Percentiles rank a stretch among this genome's conserved stretches.
Conservation (phyloP, 1,139 yeast genomes). For the Saccharomyces uvarum region DNA sequence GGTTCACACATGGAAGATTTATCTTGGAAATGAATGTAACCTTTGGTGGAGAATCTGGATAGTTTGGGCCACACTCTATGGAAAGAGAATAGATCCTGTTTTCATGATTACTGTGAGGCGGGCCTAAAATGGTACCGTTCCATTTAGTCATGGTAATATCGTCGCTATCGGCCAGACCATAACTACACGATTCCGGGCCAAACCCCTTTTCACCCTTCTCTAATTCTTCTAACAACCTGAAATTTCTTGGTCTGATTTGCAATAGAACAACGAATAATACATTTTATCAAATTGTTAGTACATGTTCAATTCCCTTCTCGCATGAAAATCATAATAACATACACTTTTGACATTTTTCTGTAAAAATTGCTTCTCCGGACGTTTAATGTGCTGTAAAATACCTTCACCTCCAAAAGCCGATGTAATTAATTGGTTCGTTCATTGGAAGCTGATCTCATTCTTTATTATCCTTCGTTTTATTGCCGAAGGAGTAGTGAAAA, state of each 20-base stretch:
- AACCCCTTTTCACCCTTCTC: conserved; percentile 97
- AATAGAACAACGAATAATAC: not conserved
- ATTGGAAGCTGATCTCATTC: not conserved
- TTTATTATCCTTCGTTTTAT: not conserved
- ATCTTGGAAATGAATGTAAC: conserved; percentile 75
- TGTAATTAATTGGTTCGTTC: not conserved
- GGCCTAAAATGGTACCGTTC: conserved; percentile 96
- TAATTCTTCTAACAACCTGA: conserved; percentile 85
- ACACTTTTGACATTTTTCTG: conserved; percentile 35
- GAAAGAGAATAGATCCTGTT: conserved; percentile 83
- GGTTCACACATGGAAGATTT: conserved; percentile 83
- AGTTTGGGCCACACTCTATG: conserved; percentile 72
- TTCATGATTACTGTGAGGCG: conserved; percentile 91
- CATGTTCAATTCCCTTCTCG: not conserved
- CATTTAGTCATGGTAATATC: conserved; percentile 88
- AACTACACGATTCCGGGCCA: conserved; percentile 94
- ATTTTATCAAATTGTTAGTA: conserved; percentile 3
- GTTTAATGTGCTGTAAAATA: not conserved
- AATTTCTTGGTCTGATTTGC: conserved; percentile 73
- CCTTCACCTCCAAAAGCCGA: not conserved
- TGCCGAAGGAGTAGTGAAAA: not conserved
- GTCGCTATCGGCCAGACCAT: conserved; percentile 80
- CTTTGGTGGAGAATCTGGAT: conserved; percentile 84
- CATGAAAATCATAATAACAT: conserved; percentile 18
- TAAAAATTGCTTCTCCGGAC: not conserved